These are phyloP conservation scores for Pichia norvegensis DNA, from an alignment of 1,139 yeast species.

Conservation along the genomic window DNA sequence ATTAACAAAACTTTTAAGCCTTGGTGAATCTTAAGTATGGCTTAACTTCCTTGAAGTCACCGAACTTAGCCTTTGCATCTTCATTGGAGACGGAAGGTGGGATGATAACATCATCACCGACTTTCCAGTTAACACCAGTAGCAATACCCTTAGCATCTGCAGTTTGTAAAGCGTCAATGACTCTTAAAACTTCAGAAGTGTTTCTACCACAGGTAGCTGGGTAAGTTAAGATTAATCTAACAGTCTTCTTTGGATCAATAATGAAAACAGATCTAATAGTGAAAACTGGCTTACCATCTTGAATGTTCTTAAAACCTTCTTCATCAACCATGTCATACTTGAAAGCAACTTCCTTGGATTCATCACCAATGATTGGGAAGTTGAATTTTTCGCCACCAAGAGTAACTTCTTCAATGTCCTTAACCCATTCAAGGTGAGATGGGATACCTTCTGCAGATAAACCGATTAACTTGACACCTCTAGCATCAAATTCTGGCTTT, in stretches of 20 bases:
- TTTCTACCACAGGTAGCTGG: slow-evolving; percentile 92
- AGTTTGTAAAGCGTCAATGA: slow-evolving; percentile 74
- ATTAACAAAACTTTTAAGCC: slow-evolving; percentile 14
- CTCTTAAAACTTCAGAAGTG: slow-evolving; percentile 80
- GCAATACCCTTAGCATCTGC: slow-evolving; percentile 75
- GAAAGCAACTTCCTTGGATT: slow-evolving; percentile 70
- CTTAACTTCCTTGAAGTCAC: slow-evolving; percentile 71
- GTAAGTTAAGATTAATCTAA: slow-evolving; percentile 74
- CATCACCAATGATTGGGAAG: slow-evolving; percentile 86
- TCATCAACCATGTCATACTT: slow-evolving; percentile 88
- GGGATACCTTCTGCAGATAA: slow-evolving; percentile 74
- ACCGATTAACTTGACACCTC: slow-evolving; percentile 80
- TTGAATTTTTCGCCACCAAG: slow-evolving; percentile 57
- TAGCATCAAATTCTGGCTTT: slow-evolving; percentile 72
- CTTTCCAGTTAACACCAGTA: slow-evolving; percentile 70
- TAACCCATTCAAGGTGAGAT: slow-evolving; percentile 73
- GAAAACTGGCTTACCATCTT: slow-evolving; percentile 49
- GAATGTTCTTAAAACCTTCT: slow-evolving; percentile 72
- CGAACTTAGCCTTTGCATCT: slow-evolving; percentile 75
- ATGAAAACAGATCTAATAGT: slow-evolving; percentile 85
- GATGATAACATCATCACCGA: slow-evolving; percentile 81
- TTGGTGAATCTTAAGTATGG: slow-evolving; percentile 69
- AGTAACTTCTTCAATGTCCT: slow-evolving; percentile 75
- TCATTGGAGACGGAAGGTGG: slow-evolving; percentile 78
- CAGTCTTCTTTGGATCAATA: slow-evolving; percentile 80